Evolutionary conservation across 1,284 basidiomycete species (phyloP).

Genomic region (Cryptococcus sp.): DNA sequence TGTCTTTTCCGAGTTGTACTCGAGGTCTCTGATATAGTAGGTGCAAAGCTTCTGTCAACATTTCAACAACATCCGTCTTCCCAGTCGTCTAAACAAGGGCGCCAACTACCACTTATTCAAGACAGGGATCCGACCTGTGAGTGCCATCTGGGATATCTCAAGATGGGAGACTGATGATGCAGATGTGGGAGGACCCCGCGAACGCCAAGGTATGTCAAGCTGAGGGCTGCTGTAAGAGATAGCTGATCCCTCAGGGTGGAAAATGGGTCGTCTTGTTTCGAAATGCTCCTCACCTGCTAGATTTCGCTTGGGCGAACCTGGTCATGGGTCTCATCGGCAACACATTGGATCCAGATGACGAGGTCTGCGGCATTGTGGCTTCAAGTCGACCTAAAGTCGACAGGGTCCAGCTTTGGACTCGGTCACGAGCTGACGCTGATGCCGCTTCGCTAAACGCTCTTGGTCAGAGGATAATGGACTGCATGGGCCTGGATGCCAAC

Average conservation of each 20-base stretch:
- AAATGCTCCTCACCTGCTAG: slow-evolving; percentile 67
- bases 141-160: slow-evolving; percentile 3
- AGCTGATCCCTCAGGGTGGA: slow-evolving; percentile 56
- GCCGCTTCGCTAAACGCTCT: slow-evolving; percentile 64
- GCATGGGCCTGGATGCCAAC: slow-evolving; percentile 51
- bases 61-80: slow-evolving; percentile 89
- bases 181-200: slow-evolving; percentile 94
- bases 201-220: slow-evolving; percentile 58
- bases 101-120: slow-evolving; percentile 95
- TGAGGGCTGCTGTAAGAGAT: slow-evolving; percentile 1
- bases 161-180: slow-evolving; percentile 30
- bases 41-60: slow-evolving; percentile 87
- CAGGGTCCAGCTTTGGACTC: slow-evolving; percentile 83
- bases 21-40: slow-evolving; percentile 11
- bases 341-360: slow-evolving; percentile 77
- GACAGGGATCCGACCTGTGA: slow-evolving; percentile 44
- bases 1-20: slow-evolving; percentile 15
- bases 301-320: slow-evolving; percentile 85
- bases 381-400: slow-evolving; percentile 81
- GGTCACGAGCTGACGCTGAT: slow-evolving; percentile 75
- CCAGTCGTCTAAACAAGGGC: slow-evolving; percentile 77
- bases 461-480: slow-evolving; percentile 72
- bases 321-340: slow-evolving; percentile 88
- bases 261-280: slow-evolving; percentile 94
- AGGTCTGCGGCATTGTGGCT: slow-evolving; percentile 86